phyloP scores from a whole-genome alignment of 78 protist species.

The Neovahlkampfia damariscottae region DNA sequence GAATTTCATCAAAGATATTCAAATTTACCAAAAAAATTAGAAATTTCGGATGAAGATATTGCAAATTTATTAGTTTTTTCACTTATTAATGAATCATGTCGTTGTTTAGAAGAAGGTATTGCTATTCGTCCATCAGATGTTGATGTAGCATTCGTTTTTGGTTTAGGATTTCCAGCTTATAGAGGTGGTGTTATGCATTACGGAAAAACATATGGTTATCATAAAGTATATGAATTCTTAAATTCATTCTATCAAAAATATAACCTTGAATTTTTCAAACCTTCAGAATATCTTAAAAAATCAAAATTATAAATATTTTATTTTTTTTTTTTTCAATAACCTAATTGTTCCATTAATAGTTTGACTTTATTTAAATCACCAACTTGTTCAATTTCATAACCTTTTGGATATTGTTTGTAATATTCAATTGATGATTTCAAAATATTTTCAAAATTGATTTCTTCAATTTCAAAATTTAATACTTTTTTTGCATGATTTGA shows the following conservation, averaged over 20 bases:
- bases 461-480: too few relatives aligned
- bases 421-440: too few relatives aligned
- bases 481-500: too few relatives aligned
- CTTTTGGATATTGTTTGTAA: too few relatives aligned
- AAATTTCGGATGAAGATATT: conserved; percentile 27
- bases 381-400: too few relatives aligned
- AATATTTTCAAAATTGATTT: too few relatives aligned
- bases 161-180: conserved; percentile 31
- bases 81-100: conserved; percentile 32
- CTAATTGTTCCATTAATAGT: too few relatives aligned
- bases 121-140: conserved; percentile 22
- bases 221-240: not conserved
- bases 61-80: conserved; percentile 22
- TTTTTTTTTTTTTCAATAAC: too few relatives aligned
- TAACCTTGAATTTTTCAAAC: not conserved
- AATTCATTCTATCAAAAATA: not conserved
- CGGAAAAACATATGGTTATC: not conserved
- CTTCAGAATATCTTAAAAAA: not conserved
- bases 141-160: conserved; percentile 34
- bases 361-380: too few relatives aligned
- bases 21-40: not conserved
- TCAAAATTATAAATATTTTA: too few relatives aligned
- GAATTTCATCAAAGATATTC: not conserved
- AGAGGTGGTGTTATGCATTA: conserved; percentile 23
- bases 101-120: conserved; percentile 22